phyloP scores from a whole-genome alignment of 1,139 yeast genomes.

The Scheffersomyces titani region DNA sequence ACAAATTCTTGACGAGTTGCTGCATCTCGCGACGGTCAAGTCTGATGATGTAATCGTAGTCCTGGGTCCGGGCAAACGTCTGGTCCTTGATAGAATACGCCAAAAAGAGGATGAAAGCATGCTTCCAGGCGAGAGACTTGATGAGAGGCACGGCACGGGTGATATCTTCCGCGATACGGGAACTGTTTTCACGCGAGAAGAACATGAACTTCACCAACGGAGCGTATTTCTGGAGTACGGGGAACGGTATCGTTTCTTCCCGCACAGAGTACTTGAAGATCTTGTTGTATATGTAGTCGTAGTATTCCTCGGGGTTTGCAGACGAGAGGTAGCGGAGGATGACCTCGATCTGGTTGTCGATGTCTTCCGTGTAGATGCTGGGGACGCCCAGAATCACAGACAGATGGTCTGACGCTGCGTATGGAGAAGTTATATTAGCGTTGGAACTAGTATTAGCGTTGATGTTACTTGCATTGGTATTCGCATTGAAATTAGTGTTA shows the following conservation, averaged over 20 bases:
- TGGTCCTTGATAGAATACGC: slow-evolving; percentile 55
- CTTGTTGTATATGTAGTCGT: slow-evolving; percentile 36
- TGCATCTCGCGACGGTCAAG: slow-evolving; percentile 29
- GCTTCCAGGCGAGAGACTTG: slow-evolving; percentile 55
- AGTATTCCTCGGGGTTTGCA: slow-evolving; percentile 55
- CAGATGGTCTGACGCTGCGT: neutral
- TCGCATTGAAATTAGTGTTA: neutral
- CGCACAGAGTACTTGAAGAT: slow-evolving; percentile 35
- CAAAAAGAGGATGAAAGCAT: slow-evolving; percentile 51
- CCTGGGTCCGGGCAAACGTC: slow-evolving; percentile 57
- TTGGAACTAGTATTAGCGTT: neutral
- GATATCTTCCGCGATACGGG: slow-evolving; percentile 38
- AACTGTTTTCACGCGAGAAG: slow-evolving; percentile 35
- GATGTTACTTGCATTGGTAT: neutral
- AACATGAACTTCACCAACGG: slow-evolving; percentile 55
- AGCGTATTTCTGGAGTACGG: slow-evolving; percentile 36
- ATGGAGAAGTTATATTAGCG: neutral
- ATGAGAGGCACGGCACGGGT: slow-evolving; percentile 41
- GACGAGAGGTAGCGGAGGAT: slow-evolving; percentile 54
- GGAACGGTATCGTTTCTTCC: slow-evolving; percentile 38
- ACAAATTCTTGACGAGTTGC: slow-evolving; percentile 28
- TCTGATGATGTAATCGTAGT: slow-evolving; percentile 36
- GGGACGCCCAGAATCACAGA: neutral
- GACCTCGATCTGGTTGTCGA: slow-evolving; percentile 48
- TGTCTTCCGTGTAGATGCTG: slow-evolving; percentile 22